Evolutionary conservation across 768 basidiomycete species (phyloP).

Genomic region (Tylopilus balloui): DNA sequence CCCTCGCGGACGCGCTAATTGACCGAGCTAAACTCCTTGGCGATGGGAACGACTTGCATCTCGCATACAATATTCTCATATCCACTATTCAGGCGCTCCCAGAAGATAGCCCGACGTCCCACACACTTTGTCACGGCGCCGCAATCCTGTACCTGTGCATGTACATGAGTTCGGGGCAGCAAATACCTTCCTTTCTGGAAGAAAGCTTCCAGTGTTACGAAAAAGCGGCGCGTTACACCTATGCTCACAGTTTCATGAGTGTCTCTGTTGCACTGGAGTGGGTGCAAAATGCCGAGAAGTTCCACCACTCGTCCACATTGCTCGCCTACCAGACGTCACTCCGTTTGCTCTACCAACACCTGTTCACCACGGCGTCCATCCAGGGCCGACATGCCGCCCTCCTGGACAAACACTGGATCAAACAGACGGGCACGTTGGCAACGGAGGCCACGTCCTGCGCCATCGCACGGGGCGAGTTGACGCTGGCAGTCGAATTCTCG

Average conservation of each 20-base stretch:
- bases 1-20: constrained; percentile 1
- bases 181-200: constrained; percentile 5
- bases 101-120: constrained; percentile 1
- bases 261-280: constrained; percentile 15
- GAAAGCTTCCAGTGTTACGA: constrained; percentile 10
- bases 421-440: constrained; percentile 10
- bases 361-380: constrained; percentile 17
- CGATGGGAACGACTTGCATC: neutral
- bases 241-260: constrained; percentile 1
- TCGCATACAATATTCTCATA: neutral
- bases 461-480: constrained; percentile 14
- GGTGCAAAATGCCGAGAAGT: constrained; percentile 7
- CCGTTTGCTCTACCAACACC: constrained; percentile 15
- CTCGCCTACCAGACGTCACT: constrained; percentile 21
- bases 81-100: constrained; percentile 1
- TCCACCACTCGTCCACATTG: constrained; percentile 16
- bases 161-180: neutral
- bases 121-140: neutral
- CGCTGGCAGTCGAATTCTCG: constrained; percentile 33
- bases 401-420: constrained; percentile 1
- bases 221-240: constrained; percentile 10
- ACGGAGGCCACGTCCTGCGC: constrained; percentile 28
- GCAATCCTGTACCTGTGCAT: neutral
- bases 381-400: constrained; percentile 13
- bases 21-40: neutral